These are phyloP conservation scores for Saccharomycopsis sp. DNA, from an alignment of 805 yeast species.

Conservation along the genomic window DNA sequence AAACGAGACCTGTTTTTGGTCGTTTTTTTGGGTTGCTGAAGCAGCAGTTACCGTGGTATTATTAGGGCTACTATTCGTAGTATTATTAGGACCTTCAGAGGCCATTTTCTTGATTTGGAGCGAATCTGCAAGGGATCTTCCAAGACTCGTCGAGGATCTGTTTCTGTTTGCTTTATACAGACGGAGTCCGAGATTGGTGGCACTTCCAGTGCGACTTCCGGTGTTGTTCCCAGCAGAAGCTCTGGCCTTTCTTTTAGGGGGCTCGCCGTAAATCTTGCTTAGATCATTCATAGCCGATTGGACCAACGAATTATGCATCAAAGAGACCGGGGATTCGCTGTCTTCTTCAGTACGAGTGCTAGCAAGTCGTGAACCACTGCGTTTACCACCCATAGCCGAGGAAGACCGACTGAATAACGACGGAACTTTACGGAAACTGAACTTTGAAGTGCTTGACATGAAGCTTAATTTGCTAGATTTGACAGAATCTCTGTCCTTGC, in stretches of 20 bases:
- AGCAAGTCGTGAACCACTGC: background rate
- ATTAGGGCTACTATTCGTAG: no score
- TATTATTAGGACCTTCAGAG: no score
- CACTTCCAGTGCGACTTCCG: background rate
- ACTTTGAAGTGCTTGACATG: background rate
- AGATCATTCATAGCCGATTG: slow-evolving; percentile 1
- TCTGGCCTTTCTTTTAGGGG: background rate
- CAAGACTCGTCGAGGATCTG: background rate
- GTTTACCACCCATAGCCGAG: background rate
- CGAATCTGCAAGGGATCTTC: background rate
- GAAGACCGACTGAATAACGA: background rate
- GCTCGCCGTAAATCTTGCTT: slow-evolving; percentile 3
- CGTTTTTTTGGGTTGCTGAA: background rate
- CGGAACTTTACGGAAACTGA: background rate
- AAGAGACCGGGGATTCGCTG: background rate
- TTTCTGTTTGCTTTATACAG: background rate
- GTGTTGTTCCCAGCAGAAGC: no score
- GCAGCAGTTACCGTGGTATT: background rate
- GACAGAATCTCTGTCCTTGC: slow-evolving; percentile 3
- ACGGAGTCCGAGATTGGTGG: background rate
- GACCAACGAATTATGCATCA: slow-evolving; percentile 6
- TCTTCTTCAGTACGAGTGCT: background rate
- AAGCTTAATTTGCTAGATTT: slow-evolving; percentile 10
- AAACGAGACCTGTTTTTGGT: background rate
- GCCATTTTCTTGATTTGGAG: background rate